phyloP scores from a whole-genome alignment of 495 filamentous ascomycete genomes.

The Xylaria sp. region DNA sequence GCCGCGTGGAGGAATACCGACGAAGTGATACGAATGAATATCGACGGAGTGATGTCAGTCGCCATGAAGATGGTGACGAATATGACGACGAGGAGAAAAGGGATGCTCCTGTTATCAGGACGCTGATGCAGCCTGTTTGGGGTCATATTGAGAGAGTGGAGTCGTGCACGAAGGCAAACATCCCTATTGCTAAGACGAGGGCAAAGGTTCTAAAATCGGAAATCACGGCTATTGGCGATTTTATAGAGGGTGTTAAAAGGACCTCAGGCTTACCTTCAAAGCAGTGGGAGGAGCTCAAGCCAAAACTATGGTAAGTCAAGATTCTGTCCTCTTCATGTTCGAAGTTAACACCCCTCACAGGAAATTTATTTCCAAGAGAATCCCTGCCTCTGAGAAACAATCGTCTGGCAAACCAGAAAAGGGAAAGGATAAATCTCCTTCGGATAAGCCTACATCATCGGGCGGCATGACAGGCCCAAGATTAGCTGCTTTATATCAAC shows the following conservation, averaged over 20 bases:
- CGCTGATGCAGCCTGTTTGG: slow-evolving; percentile 53
- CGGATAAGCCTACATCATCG: slow-evolving; percentile 29
- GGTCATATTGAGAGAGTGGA: slow-evolving; percentile 48
- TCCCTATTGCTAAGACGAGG: slow-evolving; percentile 52
- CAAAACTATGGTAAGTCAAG: slow-evolving; percentile 53
- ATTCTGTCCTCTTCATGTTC: slow-evolving; percentile 2
- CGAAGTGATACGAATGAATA: slow-evolving; percentile 34
- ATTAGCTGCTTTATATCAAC: slow-evolving; percentile 40
- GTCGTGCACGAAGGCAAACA: slow-evolving; percentile 52
- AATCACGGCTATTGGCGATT: slow-evolving; percentile 54
- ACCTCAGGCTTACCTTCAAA: slow-evolving; percentile 40
- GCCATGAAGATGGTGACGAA: slow-evolving; percentile 47
- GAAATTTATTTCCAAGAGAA: slow-evolving; percentile 45
- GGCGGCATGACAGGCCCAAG: slow-evolving; percentile 41
- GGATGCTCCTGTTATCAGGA: slow-evolving; percentile 51
- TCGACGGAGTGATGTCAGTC: slow-evolving; percentile 34
- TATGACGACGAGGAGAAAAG: slow-evolving; percentile 50
- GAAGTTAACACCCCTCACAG: slow-evolving; percentile 27
- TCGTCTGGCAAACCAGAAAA: slow-evolving; percentile 37
- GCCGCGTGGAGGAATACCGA: slow-evolving; percentile 44
- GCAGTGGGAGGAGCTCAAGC: slow-evolving; percentile 51
- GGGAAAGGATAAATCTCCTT: slow-evolving; percentile 33
- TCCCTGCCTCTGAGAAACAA: slow-evolving; percentile 42
- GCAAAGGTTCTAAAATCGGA: slow-evolving; percentile 55
- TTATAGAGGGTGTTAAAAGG: slow-evolving; percentile 49